Evolutionary conservation across 2,329 filamentous ascomycete genomes (phyloP).

Genomic region (Fusarium irregulare): DNA sequence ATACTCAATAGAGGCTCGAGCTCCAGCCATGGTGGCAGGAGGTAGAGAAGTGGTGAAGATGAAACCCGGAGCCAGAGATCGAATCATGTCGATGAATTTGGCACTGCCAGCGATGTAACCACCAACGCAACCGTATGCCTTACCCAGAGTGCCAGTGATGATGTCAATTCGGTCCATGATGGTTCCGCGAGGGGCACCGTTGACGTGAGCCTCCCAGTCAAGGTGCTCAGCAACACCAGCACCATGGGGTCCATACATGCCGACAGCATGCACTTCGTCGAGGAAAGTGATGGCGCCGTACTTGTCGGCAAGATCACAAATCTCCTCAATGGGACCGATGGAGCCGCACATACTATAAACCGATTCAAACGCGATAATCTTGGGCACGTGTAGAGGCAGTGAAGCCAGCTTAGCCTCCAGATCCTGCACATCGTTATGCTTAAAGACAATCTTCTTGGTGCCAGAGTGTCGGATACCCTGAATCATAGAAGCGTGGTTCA

Average conservation of each 20-base stretch:
- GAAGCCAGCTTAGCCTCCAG: constrained; percentile 92
- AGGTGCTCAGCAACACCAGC: constrained; percentile 98
- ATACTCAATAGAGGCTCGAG: constrained; percentile 91
- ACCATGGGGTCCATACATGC: constrained; percentile 97
- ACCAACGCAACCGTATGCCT: constrained; percentile 97
- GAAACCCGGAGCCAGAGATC: constrained; percentile 94
- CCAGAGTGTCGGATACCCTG: constrained; percentile 98
- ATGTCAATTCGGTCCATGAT: constrained; percentile 97
- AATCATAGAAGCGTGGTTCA: constrained; percentile 99
- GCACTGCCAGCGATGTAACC: constrained; percentile 95
- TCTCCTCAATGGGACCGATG: constrained; percentile 93
- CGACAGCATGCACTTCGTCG: constrained; percentile 98
- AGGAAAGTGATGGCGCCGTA: constrained; percentile 98
- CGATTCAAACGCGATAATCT: constrained; percentile 98
- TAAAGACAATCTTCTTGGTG: constrained; percentile 97
- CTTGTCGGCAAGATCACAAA: constrained; percentile 96
- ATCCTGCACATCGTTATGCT: constrained; percentile 96
- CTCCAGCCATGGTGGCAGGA: constrained; percentile 96
- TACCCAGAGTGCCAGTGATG: constrained; percentile 96
- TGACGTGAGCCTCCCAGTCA: constrained; percentile 87
- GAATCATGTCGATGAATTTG: constrained; percentile 89
- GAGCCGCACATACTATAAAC: constrained; percentile 99
- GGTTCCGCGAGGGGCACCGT: constrained; percentile 80
- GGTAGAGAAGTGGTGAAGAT: constrained; percentile 99
- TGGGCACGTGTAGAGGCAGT: constrained; percentile 84